Evolutionary conservation across 768 basidiomycete species (phyloP).

Genomic region (Amanita phalloides): DNA sequence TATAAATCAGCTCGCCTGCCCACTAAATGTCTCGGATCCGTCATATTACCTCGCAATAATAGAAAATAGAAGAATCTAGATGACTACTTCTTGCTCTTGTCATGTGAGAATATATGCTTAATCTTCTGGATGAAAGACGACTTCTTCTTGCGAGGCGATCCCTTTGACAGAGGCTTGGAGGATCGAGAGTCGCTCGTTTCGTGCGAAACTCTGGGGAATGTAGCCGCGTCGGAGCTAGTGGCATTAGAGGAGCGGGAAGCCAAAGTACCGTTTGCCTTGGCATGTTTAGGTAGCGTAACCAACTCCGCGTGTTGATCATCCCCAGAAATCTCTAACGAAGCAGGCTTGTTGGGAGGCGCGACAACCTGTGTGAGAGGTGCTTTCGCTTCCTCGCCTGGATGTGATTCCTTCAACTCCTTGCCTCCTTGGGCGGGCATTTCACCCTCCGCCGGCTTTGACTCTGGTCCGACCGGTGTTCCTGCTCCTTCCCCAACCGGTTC

Average conservation of each 20-base stretch:
- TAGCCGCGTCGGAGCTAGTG: background rate
- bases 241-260: background rate
- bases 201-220: conserved; percentile 1
- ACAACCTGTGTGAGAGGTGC: background rate
- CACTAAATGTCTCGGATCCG: background rate
- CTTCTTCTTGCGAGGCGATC: conserved; percentile 36
- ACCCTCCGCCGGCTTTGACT: background rate
- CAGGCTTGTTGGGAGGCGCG: background rate
- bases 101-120: conserved; percentile 37
- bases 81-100: conserved; percentile 23
- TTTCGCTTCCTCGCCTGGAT: background rate
- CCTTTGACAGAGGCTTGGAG: background rate
- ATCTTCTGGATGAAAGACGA: conserved; percentile 42
- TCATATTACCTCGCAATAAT: background rate
- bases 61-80: background rate
- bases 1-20: background rate
- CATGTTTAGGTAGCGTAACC: background rate
- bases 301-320: background rate
- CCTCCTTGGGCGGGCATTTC: background rate
- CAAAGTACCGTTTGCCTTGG: background rate
- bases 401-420: background rate
- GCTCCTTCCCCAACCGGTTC: background rate
- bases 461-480: background rate
- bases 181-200: background rate
- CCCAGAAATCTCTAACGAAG: background rate